Evolutionary conservation across 75 land plant genomes (phyloP).

Genomic region (Chamaecyparis obtusa): DNA sequence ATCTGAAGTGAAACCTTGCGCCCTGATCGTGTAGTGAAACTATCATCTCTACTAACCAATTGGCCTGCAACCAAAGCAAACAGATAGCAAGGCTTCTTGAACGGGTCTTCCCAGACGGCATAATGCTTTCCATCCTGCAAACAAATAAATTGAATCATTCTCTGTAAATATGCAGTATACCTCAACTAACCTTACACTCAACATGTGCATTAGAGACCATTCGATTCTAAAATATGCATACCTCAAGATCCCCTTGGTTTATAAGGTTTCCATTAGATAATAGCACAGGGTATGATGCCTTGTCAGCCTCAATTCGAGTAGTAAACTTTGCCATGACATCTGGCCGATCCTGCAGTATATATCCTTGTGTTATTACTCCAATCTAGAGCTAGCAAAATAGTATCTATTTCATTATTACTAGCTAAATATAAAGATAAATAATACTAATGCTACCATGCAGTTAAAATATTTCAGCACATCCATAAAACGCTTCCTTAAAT

Average conservation of each 20-base stretch:
- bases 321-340: slow-evolving; percentile 95
- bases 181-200: background rate
- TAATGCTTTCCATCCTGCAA: slow-evolving; percentile 85
- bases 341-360: slow-evolving; percentile 76
- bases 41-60: slow-evolving; percentile 81
- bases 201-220: background rate
- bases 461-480: no score
- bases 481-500: background rate
- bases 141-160: background rate
- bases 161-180: background rate
- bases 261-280: slow-evolving; percentile 90
- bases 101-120: slow-evolving; percentile 96
- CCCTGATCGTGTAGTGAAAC: slow-evolving; percentile 77
- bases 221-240: slow-evolving; percentile 22
- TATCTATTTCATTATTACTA: background rate
- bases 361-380: background rate
- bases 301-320: slow-evolving; percentile 86
- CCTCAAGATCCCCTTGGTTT: slow-evolving; percentile 85
- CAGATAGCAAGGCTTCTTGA: slow-evolving; percentile 89
- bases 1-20: slow-evolving; percentile 74
- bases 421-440: background rate
- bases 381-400: background rate
- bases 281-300: slow-evolving; percentile 73
- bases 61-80: slow-evolving; percentile 97
- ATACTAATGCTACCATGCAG: no score